Base-by-base conservation (phyloP, 208 protist species). In the Acanthamoeba castellanii region DNA sequence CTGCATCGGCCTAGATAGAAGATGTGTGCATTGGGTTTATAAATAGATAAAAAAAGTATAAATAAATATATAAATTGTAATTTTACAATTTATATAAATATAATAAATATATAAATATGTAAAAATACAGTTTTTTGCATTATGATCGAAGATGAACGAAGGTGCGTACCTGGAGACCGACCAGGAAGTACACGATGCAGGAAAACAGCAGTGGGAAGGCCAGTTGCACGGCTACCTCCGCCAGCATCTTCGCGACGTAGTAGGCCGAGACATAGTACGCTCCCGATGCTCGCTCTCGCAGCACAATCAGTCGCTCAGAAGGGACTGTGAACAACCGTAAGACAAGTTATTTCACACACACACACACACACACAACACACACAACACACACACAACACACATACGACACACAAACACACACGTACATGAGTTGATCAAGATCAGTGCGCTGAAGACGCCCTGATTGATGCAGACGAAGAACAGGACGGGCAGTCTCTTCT, bases 271-370 rank as follows among this genome's bases (percentile, higher is more conserved):
- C 72, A 37, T 52, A 50, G 89, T 96, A 96, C 1, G 95, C 94
- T 61, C 95, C 95, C 9, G 95, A 78, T 22, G 82, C 94, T 59
- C 95, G 95, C 59, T 96, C 95, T 94, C 95, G 72, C 30, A 96
- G 16, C 45, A 96, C 90, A 57, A 96, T 94, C 20, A 94, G 34
- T 87, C 94, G 50, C 37, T 96, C 95, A 2, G 82, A 82, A 20
- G 95, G 95, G 42, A 96, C 95, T 76, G 94, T 37, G 42, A 9
- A 9, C 1, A 3, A 45, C 1, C n/a, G n/a, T n/a, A n/a, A n/a
- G n/a, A n/a, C n/a, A n/a, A n/a, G n/a, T n/a, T n/a, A n/a, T n/a
- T n/a, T n/a, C n/a, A 45, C 42, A 9, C 42, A 3, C 42, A 45
- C 42, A 9, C 42, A 1, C 42, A 45, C 42, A 9, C 42, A 3